These are phyloP conservation scores for Daldinia vernicosa DNA, from an alignment of 495 filamentous ascomycete species.

Conservation along the genomic window DNA sequence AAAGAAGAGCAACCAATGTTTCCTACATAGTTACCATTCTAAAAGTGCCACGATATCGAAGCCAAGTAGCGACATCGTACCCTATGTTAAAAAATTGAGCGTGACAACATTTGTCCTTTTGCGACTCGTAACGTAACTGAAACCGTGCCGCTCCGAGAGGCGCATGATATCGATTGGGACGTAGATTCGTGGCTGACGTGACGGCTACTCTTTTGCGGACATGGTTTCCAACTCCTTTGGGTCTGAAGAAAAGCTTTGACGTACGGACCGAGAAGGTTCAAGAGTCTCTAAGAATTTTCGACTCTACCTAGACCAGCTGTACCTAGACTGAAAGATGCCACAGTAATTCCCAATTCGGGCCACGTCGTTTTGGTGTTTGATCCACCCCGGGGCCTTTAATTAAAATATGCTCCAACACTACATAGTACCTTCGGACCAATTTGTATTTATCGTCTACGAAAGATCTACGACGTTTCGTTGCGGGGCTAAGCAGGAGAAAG, in stretches of 20 bases:
- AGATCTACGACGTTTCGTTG: slow-evolving; percentile 5
- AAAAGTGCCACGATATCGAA: background rate
- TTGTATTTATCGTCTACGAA: background rate
- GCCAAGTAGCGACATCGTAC: background rate
- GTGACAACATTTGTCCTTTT: background rate
- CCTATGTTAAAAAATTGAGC: background rate
- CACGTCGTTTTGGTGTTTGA: slow-evolving; percentile 4
- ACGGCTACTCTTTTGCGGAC: background rate
- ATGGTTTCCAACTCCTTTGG: background rate
- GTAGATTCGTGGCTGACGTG: background rate
- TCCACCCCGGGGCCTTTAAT: slow-evolving; percentile 12
- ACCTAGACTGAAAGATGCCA: background rate
- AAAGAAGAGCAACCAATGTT: background rate
- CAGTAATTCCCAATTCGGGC: slow-evolving; percentile 8
- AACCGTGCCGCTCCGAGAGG: background rate
- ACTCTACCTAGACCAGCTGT: no score
- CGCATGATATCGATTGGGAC: background rate
- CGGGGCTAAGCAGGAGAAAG: slow-evolving; percentile 16
- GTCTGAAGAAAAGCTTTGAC: background rate
- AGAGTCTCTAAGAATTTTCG: background rate
- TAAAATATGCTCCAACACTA: slow-evolving; percentile 12
- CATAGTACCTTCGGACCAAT: slow-evolving; percentile 8
- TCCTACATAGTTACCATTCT: background rate
- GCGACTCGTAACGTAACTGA: background rate
- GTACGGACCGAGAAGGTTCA: background rate